Evolutionary conservation across 331 rosid species (phyloP).

Genomic region (Malus hybrid): DNA sequence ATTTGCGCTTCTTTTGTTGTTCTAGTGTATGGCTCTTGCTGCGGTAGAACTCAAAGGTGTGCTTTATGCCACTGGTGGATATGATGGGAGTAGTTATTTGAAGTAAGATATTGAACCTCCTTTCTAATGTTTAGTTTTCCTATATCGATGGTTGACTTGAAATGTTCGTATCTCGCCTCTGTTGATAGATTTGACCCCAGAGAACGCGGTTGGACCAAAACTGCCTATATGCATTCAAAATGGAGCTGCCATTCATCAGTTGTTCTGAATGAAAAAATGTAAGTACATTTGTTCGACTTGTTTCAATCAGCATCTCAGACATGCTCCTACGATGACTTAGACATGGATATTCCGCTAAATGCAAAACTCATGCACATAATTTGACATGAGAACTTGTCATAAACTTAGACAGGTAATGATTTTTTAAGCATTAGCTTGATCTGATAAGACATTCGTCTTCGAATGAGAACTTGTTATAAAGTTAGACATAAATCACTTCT

Average conservation of each 20-base stretch:
- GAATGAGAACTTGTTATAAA: no score
- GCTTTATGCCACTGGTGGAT: slow-evolving; percentile 55
- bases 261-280: slow-evolving; percentile 31
- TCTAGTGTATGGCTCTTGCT: slow-evolving; percentile 35
- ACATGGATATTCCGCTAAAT: background rate
- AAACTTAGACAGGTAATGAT: no score
- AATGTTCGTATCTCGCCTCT: slow-evolving; percentile 35
- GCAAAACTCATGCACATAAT: no score
- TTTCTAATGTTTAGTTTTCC: background rate
- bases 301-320: background rate
- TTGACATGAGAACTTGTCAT: no score
- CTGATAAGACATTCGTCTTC: no score
- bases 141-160: background rate
- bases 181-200: slow-evolving; percentile 84
- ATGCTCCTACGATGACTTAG: background rate
- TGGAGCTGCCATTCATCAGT: slow-evolving; percentile 38
- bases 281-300: slow-evolving; percentile 9
- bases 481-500: no score
- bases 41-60: slow-evolving; percentile 40
- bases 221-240: slow-evolving; percentile 33
- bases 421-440: no score
- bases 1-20: slow-evolving; percentile 12
- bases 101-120: slow-evolving; percentile 36
- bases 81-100: slow-evolving; percentile 43
- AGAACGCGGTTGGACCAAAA: slow-evolving; percentile 68